Evolutionary conservation across 257 asterid genomes (phyloP).

Genomic region (Cinchona pubescens): DNA sequence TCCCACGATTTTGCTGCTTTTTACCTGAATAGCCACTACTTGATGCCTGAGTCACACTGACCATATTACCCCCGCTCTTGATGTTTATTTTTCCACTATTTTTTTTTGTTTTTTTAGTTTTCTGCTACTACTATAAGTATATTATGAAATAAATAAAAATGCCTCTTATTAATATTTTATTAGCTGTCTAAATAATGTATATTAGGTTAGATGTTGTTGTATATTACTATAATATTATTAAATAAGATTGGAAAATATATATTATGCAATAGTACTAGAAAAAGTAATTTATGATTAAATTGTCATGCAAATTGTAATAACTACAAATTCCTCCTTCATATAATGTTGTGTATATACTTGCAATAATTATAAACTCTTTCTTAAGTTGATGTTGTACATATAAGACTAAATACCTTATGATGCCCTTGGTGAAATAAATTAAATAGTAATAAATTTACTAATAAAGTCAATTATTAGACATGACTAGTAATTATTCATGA

Average conservation of each 20-base stretch:
- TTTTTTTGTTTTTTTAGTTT: neutral
- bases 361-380: neutral
- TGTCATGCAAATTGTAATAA: no score
- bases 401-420: no score
- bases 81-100: neutral
- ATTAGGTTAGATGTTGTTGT: neutral
- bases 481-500: no score
- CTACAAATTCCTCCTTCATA: no score
- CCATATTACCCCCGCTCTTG: neutral
- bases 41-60: neutral
- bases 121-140: neutral
- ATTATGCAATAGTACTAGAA: no score
- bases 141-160: neutral
- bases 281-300: no score
- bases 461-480: no score
- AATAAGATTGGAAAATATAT: neutral
- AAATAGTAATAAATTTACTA: no score
- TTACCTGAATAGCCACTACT: constrained; percentile 17
- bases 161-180: neutral
- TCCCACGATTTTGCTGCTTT: neutral
- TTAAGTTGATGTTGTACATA: no score
- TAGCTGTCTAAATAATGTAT: neutral
- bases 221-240: neutral
- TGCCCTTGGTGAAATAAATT: neutral
- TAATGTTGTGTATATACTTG: no score